Base-by-base conservation (phyloP, 441 rosid genomes). In the Breynia disticha region DNA sequence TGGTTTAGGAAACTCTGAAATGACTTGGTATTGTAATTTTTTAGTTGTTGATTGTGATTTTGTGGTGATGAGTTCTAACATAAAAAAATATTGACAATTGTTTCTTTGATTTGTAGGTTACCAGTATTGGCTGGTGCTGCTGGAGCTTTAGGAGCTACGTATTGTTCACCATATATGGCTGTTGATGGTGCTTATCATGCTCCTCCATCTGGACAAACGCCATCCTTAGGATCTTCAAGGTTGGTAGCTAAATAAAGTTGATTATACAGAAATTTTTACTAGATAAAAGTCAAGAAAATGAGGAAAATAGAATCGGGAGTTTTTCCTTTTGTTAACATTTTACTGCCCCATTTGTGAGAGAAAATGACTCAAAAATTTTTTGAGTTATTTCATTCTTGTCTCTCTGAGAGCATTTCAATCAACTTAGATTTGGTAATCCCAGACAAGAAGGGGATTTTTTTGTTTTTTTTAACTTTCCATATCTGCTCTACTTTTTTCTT, bases 1-100 rank as follows among this genome's bases (percentile, higher is more conserved):
- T 77, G 98, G 97, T 61, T 42, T 78, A 46, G 88, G 93, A 61
- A 93, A 79, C 72, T 86, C 95, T 10, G 96, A 93, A 73, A 86
- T 93, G 98, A 80, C 97, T 63, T 93, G 97, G 98, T 93, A 86
- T 20, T n/a, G 21, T 50, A 37, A 10, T 11, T 20, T 18, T 41
- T 15, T 11, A 28, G 35, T 28, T 28, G 35, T 28, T 3, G 15
- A 41, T 15, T 41, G 2, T 41, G 44, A 41, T 41, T 41, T 6
- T 4, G 4, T 0, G 44, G 10, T 41, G 44, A 15, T 41, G 44
- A 15, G 15, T 3, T 41, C 13, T 41, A 9, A 5, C 35, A 41
- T 41, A 9, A 42, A 19, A 4, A 55, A 50, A 47, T 37, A 2
- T 20, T 47, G 39, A 21, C 57, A 12, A 20, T 41, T 20, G 32